Percentiles rank a stretch among this genome's conserved stretches.
Conservation (phyloP, 2,329 filamentous ascomycete genomes). For the Alternaria incomplexa region DNA sequence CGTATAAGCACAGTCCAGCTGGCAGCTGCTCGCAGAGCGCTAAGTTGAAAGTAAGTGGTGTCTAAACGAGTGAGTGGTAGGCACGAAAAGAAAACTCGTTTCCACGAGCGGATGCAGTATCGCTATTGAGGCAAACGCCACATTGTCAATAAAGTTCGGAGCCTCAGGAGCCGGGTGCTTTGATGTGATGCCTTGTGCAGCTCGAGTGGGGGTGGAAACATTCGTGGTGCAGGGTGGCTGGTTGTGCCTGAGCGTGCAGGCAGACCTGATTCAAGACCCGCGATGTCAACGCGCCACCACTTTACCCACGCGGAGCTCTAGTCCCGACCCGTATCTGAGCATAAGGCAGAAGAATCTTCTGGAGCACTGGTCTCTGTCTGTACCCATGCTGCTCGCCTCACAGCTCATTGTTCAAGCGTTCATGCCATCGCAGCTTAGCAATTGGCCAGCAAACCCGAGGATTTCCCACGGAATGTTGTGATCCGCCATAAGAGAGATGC, state of each 20-base stretch:
- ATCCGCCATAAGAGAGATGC: not conserved
- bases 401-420: constrained; percentile 7
- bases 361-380: not conserved
- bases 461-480: constrained; percentile 1
- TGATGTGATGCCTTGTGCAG: constrained; percentile 5
- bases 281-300: not conserved
- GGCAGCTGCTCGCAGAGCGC: constrained; percentile 37
- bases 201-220: constrained; percentile 10
- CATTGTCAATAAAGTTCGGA: constrained; percentile 6
- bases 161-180: constrained; percentile 11
- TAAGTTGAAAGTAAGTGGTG: constrained; percentile 16
- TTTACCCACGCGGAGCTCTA: not conserved
- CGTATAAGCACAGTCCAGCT: constrained; percentile 30
- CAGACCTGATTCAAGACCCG: constrained; percentile 6
- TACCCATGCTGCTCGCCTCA: not conserved
- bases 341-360: not conserved
- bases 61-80: constrained; percentile 12
- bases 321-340: not conserved
- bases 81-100: constrained; percentile 9
- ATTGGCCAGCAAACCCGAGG: not conserved
- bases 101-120: not conserved
- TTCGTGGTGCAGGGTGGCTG: constrained; percentile 10
- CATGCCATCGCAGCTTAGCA: not conserved
- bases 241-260: constrained; percentile 6
- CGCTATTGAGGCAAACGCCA: constrained; percentile 10